Percentiles rank a stretch among this genome's conserved stretches.
These are phyloP conservation scores for Phialemoniopsis sp. DNA, from an alignment of 2,329 filamentous ascomycete species.

Conservation along the genomic window DNA sequence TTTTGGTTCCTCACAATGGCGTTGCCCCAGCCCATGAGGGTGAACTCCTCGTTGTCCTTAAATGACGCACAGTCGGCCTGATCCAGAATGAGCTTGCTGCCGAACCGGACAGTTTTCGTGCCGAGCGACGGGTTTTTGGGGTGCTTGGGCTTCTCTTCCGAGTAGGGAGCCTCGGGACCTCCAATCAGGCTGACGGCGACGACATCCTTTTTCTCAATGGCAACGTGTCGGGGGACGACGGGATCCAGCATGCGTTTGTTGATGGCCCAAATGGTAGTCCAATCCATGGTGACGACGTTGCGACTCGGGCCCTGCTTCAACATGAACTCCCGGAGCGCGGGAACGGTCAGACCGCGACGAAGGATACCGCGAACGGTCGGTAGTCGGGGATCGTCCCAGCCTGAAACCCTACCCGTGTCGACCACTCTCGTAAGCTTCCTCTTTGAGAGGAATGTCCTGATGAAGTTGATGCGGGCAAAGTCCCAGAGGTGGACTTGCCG, in stretches of 20 bases:
- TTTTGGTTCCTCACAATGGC: conserved; percentile 67
- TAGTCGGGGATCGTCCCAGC: conserved; percentile 86
- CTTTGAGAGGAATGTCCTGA: conserved; percentile 79
- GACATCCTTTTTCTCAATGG: conserved; percentile 64
- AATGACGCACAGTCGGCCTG: conserved; percentile 83
- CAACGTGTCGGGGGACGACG: conserved; percentile 68
- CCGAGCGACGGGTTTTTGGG: conserved; percentile 84
- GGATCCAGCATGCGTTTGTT: conserved; percentile 85
- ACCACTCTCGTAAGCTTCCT: conserved; percentile 83
- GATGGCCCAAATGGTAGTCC: conserved; percentile 67
- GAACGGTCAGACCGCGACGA: conserved; percentile 73
- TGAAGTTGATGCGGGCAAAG: conserved; percentile 80
- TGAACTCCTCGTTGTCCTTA: conserved; percentile 78
- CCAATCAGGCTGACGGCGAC: conserved; percentile 70
- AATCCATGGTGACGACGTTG: conserved; percentile 81
- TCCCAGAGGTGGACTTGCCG: conserved; percentile 82
- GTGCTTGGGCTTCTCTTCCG: conserved; percentile 79
- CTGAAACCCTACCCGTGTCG: conserved; percentile 70
- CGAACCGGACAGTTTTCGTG: conserved; percentile 79
- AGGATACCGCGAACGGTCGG: conserved; percentile 72
- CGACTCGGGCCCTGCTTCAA: conserved; percentile 79
- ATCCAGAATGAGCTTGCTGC: conserved; percentile 72
- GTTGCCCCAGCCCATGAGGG: conserved; percentile 95
- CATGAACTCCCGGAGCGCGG: conserved; percentile 78
- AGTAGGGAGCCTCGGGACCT: conserved; percentile 55